A percentile compares a stretch with the other conserved stretches of the same genome.
Evolutionary conservation across 352 stramenopile species (phyloP).

Genomic region (Phytophthora pistaciae): DNA sequence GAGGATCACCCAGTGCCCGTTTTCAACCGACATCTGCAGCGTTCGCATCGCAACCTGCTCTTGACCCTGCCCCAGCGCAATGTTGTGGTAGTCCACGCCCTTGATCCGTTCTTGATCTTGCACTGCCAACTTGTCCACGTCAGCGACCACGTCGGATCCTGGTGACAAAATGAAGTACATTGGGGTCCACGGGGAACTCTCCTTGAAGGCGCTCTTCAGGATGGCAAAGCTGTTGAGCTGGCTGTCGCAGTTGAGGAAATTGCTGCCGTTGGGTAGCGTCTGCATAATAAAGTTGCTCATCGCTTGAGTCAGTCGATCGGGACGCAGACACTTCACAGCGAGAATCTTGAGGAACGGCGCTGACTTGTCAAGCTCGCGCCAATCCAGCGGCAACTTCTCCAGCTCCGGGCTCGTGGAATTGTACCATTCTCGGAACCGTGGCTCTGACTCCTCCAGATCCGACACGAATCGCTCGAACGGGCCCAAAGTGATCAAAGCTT

Average conservation of each 20-base stretch:
- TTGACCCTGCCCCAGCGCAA: constrained; percentile 95
- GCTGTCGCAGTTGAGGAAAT: constrained; percentile 87
- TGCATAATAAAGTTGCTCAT: constrained; percentile 94
- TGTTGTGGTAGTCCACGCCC: constrained; percentile 97
- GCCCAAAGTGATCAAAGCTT: constrained; percentile 79
- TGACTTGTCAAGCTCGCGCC: constrained; percentile 92
- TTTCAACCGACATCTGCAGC: constrained; percentile 87
- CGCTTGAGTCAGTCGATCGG: constrained; percentile 93
- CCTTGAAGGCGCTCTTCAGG: constrained; percentile 93
- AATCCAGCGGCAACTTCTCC: constrained; percentile 93
- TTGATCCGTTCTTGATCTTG: constrained; percentile 94
- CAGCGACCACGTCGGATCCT: constrained; percentile 96
- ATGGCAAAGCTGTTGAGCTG: constrained; percentile 97
- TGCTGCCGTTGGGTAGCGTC: constrained; percentile 74
- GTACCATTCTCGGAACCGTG: constrained; percentile 94
- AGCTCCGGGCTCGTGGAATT: constrained; percentile 84
- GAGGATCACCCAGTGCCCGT: constrained; percentile 96
- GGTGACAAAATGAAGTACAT: constrained; percentile 98
- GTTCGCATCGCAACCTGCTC: constrained; percentile 92
- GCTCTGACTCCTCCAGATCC: constrained; percentile 91
- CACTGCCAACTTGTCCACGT: constrained; percentile 95
- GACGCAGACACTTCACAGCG: constrained; percentile 94
- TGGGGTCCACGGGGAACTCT: constrained; percentile 95
- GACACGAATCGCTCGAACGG: constrained; percentile 88
- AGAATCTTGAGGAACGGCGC: constrained; percentile 94